Evolutionary conservation across 2,329 filamentous ascomycete species (phyloP).

Genomic region (Botrytis paeoniae): DNA sequence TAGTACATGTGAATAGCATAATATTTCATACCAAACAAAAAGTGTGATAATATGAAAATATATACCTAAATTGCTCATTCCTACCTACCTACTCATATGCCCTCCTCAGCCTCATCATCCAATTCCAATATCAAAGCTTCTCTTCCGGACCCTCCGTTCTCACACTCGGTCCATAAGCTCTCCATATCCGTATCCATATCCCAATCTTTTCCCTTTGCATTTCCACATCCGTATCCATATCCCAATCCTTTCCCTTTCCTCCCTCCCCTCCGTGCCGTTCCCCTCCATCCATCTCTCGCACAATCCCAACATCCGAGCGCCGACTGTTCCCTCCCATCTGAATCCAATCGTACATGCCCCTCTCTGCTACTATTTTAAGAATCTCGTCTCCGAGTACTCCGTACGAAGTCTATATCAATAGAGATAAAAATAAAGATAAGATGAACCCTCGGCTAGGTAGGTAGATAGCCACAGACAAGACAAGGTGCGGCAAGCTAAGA

Average conservation of each 20-base stretch:
- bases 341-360: background rate
- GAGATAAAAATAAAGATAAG: background rate
- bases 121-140: background rate
- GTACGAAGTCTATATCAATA: background rate
- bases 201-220: background rate
- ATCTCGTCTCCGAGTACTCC: background rate
- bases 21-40: too few species aligned
- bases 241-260: background rate
- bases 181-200: too few species aligned
- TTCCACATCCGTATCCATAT: too few species aligned
- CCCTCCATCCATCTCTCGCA: background rate
- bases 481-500: background rate
- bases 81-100: background rate
- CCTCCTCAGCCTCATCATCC: background rate
- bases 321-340: background rate
- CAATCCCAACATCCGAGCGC: background rate
- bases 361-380: background rate
- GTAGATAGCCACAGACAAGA: background rate
- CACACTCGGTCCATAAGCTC: constrained; percentile 13
- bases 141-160: background rate
- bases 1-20: too few species aligned
- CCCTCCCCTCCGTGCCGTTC: background rate
- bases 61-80: too few species aligned
- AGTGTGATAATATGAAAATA: too few species aligned
- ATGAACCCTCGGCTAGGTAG: background rate